A percentile compares a stretch with the other conserved stretches of the same genome.
Conservation (phyloP, 2,329 filamentous ascomycete genomes). For the Calonectria fujianensis region DNA sequence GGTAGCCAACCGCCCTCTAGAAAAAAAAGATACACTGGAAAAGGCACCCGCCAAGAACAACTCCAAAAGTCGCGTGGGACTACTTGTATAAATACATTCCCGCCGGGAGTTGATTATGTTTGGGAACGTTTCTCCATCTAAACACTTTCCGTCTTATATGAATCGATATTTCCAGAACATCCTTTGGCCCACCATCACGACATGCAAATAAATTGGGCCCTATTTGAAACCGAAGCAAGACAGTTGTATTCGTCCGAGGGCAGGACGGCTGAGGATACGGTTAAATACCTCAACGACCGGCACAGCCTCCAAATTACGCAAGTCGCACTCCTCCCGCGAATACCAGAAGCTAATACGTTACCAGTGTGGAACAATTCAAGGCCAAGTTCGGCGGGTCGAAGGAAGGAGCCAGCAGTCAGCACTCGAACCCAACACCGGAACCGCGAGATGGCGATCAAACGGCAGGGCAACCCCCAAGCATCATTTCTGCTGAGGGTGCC, state of each 20-base stretch:
- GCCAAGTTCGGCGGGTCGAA: not conserved
- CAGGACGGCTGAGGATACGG: conserved; percentile 4
- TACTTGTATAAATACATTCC: conserved; percentile 8
- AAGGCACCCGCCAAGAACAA: not conserved
- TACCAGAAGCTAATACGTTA: not conserved
- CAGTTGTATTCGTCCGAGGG: conserved; percentile 9
- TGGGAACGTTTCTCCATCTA: not conserved
- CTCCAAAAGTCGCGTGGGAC: not conserved
- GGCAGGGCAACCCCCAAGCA: not conserved
- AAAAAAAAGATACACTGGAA: not conserved
- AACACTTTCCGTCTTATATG: not conserved
- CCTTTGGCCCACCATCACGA: not conserved
- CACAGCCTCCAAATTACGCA: conserved; percentile 11
- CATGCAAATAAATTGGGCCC: conserved; percentile 13
- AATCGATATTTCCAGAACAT: not conserved
- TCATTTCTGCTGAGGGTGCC: not conserved
- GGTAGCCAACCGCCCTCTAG: not conserved
- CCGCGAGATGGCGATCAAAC: not conserved
- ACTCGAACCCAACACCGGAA: not conserved
- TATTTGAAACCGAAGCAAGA: conserved; percentile 6
- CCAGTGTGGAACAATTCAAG: conserved; percentile 10
- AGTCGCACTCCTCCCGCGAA: not conserved
- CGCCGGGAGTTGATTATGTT: not conserved
- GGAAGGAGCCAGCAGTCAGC: not conserved
- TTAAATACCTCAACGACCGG: not conserved